Percentiles rank a stretch among this genome's conserved stretches.
Evolutionary conservation across 169 alveolate genomes (phyloP).

Genomic region (Plasmodium relictum): DNA sequence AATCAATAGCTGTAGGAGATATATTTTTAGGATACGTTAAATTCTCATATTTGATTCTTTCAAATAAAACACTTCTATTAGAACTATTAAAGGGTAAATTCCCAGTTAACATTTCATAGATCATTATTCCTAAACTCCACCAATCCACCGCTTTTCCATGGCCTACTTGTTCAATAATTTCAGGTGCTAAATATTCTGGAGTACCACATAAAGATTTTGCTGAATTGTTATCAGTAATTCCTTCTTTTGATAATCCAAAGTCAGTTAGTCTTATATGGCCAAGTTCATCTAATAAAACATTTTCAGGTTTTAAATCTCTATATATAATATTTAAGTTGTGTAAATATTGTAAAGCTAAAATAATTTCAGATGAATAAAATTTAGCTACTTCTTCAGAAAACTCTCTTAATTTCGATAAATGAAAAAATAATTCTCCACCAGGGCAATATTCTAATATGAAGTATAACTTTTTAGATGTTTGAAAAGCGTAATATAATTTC

Average conservation of each 20-base stretch:
- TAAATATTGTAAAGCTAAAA: constrained; percentile 87
- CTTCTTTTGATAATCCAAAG: constrained; percentile 89
- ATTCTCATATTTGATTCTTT: constrained; percentile 83
- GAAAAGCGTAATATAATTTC: constrained; percentile 82
- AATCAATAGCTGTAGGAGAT: constrained; percentile 81
- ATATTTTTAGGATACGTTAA: constrained; percentile 79
- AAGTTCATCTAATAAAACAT: constrained; percentile 84
- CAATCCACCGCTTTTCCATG: constrained; percentile 90
- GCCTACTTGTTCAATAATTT: constrained; percentile 86
- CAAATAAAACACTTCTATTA: constrained; percentile 81
- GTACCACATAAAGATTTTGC: constrained; percentile 91
- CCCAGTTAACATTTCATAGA: constrained; percentile 91
- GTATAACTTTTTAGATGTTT: constrained; percentile 84
- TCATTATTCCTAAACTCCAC: constrained; percentile 89
- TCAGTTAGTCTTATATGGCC: constrained; percentile 89
- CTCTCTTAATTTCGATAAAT: constrained; percentile 77
- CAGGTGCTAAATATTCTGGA: constrained; percentile 91
- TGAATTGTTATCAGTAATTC: constrained; percentile 72
- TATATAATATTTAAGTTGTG: constrained; percentile 86
- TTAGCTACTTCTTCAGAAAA: constrained; percentile 78
- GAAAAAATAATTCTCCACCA: constrained; percentile 89
- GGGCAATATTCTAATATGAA: constrained; percentile 88
- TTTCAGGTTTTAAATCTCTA: constrained; percentile 91
- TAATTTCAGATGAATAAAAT: constrained; percentile 85
- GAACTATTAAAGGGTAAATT: constrained; percentile 89